Evolutionary conservation across 495 filamentous ascomycete species (phyloP).

Genomic region (Gamarada debralockiae): DNA sequence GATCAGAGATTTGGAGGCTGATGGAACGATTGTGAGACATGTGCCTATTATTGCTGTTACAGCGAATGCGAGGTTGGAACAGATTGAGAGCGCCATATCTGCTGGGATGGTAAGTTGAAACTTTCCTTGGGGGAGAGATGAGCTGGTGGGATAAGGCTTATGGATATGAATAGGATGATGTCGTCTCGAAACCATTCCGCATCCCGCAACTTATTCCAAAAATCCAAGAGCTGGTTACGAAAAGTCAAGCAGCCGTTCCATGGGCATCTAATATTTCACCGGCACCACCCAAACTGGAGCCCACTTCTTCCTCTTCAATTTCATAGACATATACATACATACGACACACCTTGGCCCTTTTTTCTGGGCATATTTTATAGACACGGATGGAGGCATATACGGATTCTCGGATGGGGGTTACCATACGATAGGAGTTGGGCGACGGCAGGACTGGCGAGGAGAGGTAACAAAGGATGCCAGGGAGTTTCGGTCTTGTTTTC

Average conservation of each 20-base stretch:
- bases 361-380: no score
- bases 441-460: no score
- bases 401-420: no score
- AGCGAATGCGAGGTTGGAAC: conserved; percentile 67
- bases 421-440: no score
- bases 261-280: neutral
- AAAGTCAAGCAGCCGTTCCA: neutral
- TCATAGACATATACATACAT: neutral
- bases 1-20: conserved; percentile 59
- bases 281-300: neutral
- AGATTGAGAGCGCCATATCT: conserved; percentile 58
- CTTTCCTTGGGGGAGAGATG: neutral
- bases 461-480: no score
- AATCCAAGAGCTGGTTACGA: conserved; percentile 34
- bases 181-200: conserved; percentile 70
- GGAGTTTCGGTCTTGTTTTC: no score
- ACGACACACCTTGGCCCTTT: no score
- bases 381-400: no score
- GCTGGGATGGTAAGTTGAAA: conserved; percentile 60
- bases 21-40: conserved; percentile 47
- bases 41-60: conserved; percentile 75
- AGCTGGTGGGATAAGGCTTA: neutral
- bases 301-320: neutral
- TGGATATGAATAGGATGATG: conserved; percentile 52
- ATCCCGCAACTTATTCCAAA: conserved; percentile 62